Base-by-base conservation (phyloP, 257 asterid genomes). In the Lithospermum erythrorhizon region DNA sequence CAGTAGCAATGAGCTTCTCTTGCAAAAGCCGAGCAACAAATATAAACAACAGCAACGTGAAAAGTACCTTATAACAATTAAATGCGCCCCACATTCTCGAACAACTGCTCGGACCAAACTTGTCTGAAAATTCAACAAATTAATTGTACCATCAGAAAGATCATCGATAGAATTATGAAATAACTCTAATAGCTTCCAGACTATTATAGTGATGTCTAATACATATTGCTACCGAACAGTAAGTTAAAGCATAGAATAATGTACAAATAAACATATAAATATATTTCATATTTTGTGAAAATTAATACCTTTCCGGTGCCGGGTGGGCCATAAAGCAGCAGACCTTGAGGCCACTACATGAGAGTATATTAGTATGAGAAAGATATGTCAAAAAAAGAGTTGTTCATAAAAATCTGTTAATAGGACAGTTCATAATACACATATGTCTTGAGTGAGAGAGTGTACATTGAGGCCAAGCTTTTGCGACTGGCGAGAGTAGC, bases 21-120 rank as follows among this genome's bases (percentile, higher is more conserved):
- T 35, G 13, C 11, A 64, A 13, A 23, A 22, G 4, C 6, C 0
- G 52, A 20, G 52, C 8, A 21, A 30, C 11, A 15, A 52, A 41
- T 35, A 5, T 25, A 5, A 59, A 32, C 17, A 61, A 11, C 37
- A 24, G 45, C 55, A 18, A 68, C 2, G 14, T 29, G 6, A 27
- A 18, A 61, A 69, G 61, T 80, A 87, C 96, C 98, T 91, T 56
- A 91, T 79, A 51, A 76, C 85, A 47, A 70, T 78, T 75, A 91
- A 81, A 79, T 88, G 82, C 3, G 96, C 95, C 63, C 72, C 83
- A 71, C 87, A 82, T 77, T 91, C 96, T n/a, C 81, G 90, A 78
- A 86, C 96, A 57, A 86, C 90, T 17, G 98, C 98, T 21, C 98
- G 83, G 75, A 91, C 96, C 91, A 88, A 84, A 85, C 98, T 88